phyloP scores from a whole-genome alignment of 2,329 filamentous ascomycete species.

The Lachnellula hyalina region DNA sequence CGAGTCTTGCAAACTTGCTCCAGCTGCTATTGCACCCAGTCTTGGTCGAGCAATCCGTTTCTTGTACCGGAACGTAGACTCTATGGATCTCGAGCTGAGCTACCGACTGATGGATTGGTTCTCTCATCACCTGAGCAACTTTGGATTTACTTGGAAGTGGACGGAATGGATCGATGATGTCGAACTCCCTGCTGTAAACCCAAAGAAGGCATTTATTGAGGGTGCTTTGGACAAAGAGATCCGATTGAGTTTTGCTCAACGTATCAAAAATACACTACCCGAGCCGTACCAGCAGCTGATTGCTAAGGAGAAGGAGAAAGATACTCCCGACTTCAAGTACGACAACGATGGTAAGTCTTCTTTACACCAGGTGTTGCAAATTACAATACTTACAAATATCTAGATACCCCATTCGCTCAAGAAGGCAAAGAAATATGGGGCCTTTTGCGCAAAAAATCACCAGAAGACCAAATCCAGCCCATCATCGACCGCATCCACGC shows the following conservation, averaged over 20 bases:
- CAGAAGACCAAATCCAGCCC: constrained; percentile 80
- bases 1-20: constrained; percentile 91
- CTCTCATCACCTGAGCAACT: constrained; percentile 94
- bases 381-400: constrained; percentile 13
- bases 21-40: constrained; percentile 91
- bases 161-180: constrained; percentile 92
- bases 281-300: constrained; percentile 78
- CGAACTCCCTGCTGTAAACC: constrained; percentile 68
- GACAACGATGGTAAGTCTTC: constrained; percentile 59
- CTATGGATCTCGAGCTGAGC: constrained; percentile 79
- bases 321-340: constrained; percentile 95
- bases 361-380: background rate
- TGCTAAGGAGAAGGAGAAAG: constrained; percentile 82
- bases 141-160: constrained; percentile 99
- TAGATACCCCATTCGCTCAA: constrained; percentile 72
- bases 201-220: constrained; percentile 87
- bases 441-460: constrained; percentile 76
- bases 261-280: constrained; percentile 89
- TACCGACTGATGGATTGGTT: constrained; percentile 97
- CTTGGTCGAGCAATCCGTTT: constrained; percentile 89
- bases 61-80: constrained; percentile 75
- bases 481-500: constrained; percentile 76
- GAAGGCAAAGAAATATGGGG: constrained; percentile 79
- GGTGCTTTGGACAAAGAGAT: constrained; percentile 96
- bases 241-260: constrained; percentile 88